These are phyloP conservation scores for Licmophora abbreviata DNA, from an alignment of 108 stramenopile genomes.

Conservation along the genomic window DNA sequence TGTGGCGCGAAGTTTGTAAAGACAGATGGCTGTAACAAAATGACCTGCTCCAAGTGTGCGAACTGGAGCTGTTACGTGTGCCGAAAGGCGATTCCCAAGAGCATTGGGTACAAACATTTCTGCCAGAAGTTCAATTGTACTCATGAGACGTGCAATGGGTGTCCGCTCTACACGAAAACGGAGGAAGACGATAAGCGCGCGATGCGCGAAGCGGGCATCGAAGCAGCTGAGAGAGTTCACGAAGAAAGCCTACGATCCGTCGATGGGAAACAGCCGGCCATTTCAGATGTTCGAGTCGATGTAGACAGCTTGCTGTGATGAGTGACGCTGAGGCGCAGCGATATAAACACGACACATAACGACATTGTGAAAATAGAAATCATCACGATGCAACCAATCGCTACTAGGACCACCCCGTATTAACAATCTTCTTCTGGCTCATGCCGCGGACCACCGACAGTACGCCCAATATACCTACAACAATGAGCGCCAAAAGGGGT, in stretches of 20 bases:
- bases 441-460: not conserved
- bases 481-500: conserved; percentile 45
- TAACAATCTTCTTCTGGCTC: not conserved
- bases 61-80: conserved; percentile 73
- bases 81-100: conserved; percentile 34
- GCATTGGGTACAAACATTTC: conserved; percentile 64
- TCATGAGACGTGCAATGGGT: conserved; percentile 58
- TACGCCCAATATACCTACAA: conserved; percentile 43
- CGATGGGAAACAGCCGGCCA: no score
- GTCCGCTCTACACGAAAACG: conserved; percentile 61
- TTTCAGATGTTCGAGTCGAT: no score
- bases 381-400: no score
- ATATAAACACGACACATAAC: no score
- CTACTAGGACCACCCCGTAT: not conserved
- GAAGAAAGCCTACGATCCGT: conserved; percentile 1
- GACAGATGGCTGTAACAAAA: conserved; percentile 75
- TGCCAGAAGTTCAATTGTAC: conserved; percentile 76
- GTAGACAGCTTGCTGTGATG: no score
- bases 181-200: conserved; percentile 54
- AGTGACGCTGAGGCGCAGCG: no score
- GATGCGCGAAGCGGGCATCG: conserved; percentile 66
- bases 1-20: conserved; percentile 74
- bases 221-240: conserved; percentile 37
- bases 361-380: no score
- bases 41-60: conserved; percentile 82